These are phyloP conservation scores for Trifolium repens DNA, from an alignment of 306 rosid genomes.

Conservation along the genomic window DNA sequence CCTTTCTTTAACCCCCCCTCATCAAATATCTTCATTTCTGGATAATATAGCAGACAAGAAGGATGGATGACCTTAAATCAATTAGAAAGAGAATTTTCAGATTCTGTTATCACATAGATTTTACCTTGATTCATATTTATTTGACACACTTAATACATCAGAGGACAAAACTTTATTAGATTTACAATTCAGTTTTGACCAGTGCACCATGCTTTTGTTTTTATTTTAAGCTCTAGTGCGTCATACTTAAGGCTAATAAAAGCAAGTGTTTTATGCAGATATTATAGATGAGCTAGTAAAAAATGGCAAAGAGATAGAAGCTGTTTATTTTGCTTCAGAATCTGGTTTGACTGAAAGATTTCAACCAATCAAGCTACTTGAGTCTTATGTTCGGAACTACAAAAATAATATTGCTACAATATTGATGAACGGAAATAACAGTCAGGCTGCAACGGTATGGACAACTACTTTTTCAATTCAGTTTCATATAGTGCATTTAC, in stretches of 20 bases:
- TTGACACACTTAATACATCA: neutral
- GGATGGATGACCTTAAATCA: constrained; percentile 16
- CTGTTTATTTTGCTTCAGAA: constrained; percentile 85
- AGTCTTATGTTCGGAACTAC: constrained; percentile 62
- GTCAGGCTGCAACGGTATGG: constrained; percentile 61
- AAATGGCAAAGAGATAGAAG: constrained; percentile 82
- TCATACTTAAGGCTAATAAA: constrained; percentile 8
- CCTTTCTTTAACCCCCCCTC: neutral
- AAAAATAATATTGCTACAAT: constrained; percentile 55
- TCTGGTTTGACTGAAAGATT: constrained; percentile 76
- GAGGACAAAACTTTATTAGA: constrained; percentile 28
- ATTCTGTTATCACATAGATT: neutral
- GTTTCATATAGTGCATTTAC: neutral
- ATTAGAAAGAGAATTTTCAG: neutral
- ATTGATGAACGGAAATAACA: constrained; percentile 59
- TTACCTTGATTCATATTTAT: constrained; percentile 23
- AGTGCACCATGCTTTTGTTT: neutral
- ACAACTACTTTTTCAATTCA: constrained; percentile 33
- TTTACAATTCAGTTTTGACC: constrained; percentile 17
- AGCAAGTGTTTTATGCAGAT: constrained; percentile 55
- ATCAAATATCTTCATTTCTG: constrained; percentile 27
- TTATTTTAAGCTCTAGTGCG: neutral
- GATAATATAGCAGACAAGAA: neutral
- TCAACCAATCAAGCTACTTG: constrained; percentile 64
- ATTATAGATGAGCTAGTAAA: constrained; percentile 71